These are phyloP conservation scores for Xylariaceae sp. DNA, from an alignment of 2,329 filamentous ascomycete species.

Conservation along the genomic window DNA sequence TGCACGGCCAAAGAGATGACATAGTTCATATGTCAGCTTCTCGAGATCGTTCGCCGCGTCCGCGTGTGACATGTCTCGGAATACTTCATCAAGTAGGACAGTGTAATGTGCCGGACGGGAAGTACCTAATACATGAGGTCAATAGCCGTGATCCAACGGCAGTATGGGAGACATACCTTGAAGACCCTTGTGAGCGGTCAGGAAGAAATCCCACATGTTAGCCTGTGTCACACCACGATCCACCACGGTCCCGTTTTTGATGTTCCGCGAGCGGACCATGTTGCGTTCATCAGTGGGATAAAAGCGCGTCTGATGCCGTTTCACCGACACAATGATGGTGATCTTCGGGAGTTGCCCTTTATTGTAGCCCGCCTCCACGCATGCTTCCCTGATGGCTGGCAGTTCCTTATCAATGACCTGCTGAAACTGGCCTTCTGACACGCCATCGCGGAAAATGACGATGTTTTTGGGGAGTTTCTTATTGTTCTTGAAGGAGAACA, in stretches of 20 bases:
- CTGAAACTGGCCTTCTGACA: slow-evolving; percentile 80
- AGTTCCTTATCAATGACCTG: slow-evolving; percentile 67
- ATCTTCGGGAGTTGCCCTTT: slow-evolving; percentile 55
- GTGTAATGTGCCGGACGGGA: slow-evolving; percentile 81
- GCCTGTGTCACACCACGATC: slow-evolving; percentile 77
- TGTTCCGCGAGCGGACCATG: slow-evolving; percentile 57
- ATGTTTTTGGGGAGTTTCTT: slow-evolving; percentile 64
- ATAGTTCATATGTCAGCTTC: slow-evolving; percentile 71
- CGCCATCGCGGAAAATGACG: slow-evolving; percentile 82
- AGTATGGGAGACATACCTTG: slow-evolving; percentile 54
- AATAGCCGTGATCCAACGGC: slow-evolving; percentile 2
- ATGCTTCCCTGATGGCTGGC: slow-evolving; percentile 57
- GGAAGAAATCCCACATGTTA: slow-evolving; percentile 77
- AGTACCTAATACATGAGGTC: slow-evolving; percentile 42
- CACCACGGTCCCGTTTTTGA: slow-evolving; percentile 73
- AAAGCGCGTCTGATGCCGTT: slow-evolving; percentile 85
- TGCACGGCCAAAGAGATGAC: slow-evolving; percentile 78
- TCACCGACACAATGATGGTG: slow-evolving; percentile 75
- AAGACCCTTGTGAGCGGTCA: slow-evolving; percentile 75
- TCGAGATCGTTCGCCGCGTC: slow-evolving; percentile 65
- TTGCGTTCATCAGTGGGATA: slow-evolving; percentile 59
- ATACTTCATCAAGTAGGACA: slow-evolving; percentile 68
- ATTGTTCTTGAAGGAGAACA: slow-evolving; percentile 60
- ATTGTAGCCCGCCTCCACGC: slow-evolving; percentile 56
- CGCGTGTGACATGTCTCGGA: slow-evolving; percentile 36